Percentiles rank a stretch among this genome's conserved stretches.
Conservation (phyloP, 305 asterid species). For the Petunia hybrid region DNA sequence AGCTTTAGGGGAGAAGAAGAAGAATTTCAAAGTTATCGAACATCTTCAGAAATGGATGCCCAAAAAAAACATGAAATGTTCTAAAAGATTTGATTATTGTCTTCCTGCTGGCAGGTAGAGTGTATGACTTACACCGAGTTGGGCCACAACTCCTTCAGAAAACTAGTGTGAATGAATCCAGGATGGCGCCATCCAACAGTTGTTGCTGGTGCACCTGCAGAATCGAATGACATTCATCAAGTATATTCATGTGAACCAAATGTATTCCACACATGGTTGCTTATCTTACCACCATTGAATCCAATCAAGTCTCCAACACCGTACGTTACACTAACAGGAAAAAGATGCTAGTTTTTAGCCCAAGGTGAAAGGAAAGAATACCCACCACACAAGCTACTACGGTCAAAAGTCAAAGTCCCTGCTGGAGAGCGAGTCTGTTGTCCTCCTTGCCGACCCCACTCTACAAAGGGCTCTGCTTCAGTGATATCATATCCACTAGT, state of each 20-base stretch:
- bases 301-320: background rate
- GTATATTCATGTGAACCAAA: background rate
- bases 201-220: constrained; percentile 89
- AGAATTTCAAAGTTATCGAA: background rate
- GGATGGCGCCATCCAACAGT: constrained; percentile 99
- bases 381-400: constrained; percentile 90
- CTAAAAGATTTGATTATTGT: background rate
- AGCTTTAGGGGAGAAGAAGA: constrained; percentile 3
- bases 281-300: background rate
- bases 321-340: background rate
- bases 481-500: constrained; percentile 78
- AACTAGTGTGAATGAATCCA: constrained; percentile 85
- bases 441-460: constrained; percentile 83
- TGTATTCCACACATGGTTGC: background rate
- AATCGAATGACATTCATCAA: constrained; percentile 13
- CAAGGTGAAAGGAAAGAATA: background rate
- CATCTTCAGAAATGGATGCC: background rate
- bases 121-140: constrained; percentile 51
- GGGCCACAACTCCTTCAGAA: constrained; percentile 85
- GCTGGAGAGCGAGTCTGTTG: constrained; percentile 65
- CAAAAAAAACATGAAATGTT: constrained; percentile 6
- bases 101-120: background rate
- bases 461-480: constrained; percentile 77
- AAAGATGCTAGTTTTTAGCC: background rate
- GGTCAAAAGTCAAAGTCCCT: constrained; percentile 81